Percentiles rank a stretch among this genome's conserved stretches.
These are phyloP conservation scores for Pseudocercospora cruenta DNA, from an alignment of 2,329 filamentous ascomycete genomes.

Conservation along the genomic window DNA sequence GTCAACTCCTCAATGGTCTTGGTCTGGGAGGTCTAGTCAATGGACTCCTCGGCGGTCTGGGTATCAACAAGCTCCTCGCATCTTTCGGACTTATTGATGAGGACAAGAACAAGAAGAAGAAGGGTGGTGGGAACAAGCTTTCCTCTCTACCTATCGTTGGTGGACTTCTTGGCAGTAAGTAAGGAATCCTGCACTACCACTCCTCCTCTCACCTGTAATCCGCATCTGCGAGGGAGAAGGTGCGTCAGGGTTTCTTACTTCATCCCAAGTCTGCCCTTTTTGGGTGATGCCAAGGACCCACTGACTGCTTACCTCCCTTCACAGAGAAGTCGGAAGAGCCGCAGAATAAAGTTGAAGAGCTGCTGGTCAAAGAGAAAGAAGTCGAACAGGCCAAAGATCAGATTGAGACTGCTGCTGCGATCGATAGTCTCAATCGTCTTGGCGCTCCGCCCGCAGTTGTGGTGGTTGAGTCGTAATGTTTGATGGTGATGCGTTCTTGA, in stretches of 20 bases:
- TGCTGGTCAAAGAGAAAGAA: conserved; percentile 9
- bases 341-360: conserved; percentile 9
- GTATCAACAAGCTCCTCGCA: conserved; percentile 73
- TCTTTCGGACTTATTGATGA: conserved; percentile 67
- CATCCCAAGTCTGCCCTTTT: conserved; percentile 1
- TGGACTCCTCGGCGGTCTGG: conserved; percentile 74
- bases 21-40: conserved; percentile 82
- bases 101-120: conserved; percentile 54
- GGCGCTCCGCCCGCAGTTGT: conserved; percentile 16
- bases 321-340: conserved; percentile 1
- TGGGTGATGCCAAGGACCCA: conserved; percentile 2
- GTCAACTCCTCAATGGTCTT: conserved; percentile 76
- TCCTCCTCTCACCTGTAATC: conserved; percentile 19
- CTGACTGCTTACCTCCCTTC: conserved; percentile 10
- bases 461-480: conserved; percentile 12
- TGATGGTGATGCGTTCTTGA: not conserved
- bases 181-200: conserved; percentile 30
- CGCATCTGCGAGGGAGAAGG: conserved; percentile 7
- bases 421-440: conserved; percentile 18
- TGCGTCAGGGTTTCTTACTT: conserved; percentile 21
- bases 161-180: conserved; percentile 51
- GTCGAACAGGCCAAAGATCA: conserved; percentile 9
- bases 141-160: conserved; percentile 51
- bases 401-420: conserved; percentile 14
- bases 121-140: conserved; percentile 35